Evolutionary conservation across 805 yeast genomes (phyloP), one percentile per base, ranked within the genome.

Genomic region (Teunomyces atbi): DNA sequence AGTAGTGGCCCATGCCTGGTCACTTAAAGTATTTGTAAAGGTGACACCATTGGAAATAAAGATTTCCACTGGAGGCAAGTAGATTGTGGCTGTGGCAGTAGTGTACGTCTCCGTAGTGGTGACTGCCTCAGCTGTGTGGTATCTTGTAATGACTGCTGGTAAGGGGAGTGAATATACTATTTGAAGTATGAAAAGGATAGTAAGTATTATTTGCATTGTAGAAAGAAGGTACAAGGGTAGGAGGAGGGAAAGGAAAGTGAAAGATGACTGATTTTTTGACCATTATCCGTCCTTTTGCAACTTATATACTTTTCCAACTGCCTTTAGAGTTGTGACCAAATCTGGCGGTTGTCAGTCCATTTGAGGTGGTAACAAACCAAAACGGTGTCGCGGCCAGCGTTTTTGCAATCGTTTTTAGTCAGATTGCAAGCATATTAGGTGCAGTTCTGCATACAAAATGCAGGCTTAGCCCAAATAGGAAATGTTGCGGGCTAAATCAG

Each of bases 51-150:
- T 70, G 6, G 80, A 77, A 42, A 79, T 71, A 36, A 77, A 65
- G 13, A 79, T 62, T 51, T 78, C 76, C 32, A 79, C 83, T 15
- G 81, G 73, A 20, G 83, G 82, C 48, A 77, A 65, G 52, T 69
- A 66, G 15, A 74, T 63, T 11, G 82, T 77, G 19, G 76, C 68
- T 21, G 79, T 74, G 35, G 77, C 80, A 1, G 80, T 76, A 27
- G 71, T 66, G 36, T 64, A 59, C 13, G 72, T 65, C 16, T 60
- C 51, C 4, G 73, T 69, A 13, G 73, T 66, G 3, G 82, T 78
- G 30, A 78, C 78, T 3, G 84, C 73, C 6, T 62, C 67, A 13
- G 86, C 85, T 15, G 84, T 79, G 56, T 78, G 82, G 32, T 65
- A 63, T 58, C 84, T 69, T 15, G 86, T 81, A 45, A 81, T 66